Evolutionary conservation across 371 early-diverging fungal species (phyloP).

Genomic region (Mucor irregularis): DNA sequence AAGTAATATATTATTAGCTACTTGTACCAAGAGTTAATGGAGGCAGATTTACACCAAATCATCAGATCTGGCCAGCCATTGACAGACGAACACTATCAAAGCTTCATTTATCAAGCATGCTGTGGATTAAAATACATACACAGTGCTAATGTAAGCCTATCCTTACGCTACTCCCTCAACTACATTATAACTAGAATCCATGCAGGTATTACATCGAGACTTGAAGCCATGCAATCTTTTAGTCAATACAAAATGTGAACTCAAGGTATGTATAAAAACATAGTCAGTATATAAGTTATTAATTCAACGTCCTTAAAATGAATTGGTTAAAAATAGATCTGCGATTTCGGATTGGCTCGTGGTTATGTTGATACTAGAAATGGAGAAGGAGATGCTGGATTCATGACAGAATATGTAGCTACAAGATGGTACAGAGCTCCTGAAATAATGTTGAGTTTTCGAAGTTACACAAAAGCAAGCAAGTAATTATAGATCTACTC

Average conservation of each 20-base stretch:
- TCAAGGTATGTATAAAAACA: conserved; percentile 45
- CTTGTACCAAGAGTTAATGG: conserved; percentile 94
- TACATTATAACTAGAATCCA: background rate
- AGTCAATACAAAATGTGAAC: conserved; percentile 98
- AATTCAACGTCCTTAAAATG: background rate
- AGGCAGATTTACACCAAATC: conserved; percentile 98
- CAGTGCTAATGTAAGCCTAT: conserved; percentile 84
- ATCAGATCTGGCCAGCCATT: conserved; percentile 95
- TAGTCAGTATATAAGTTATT: background rate
- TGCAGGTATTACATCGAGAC: conserved; percentile 85
- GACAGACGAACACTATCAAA: conserved; percentile 97
- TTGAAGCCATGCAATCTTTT: conserved; percentile 96
- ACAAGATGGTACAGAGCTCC: conserved; percentile 99
- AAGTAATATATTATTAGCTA: conserved; percentile 59
- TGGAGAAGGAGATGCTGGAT: conserved; percentile 78
- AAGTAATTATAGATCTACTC: conserved; percentile 33
- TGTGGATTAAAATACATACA: conserved; percentile 98
- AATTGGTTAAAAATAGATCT: conserved; percentile 58
- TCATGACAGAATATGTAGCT: conserved; percentile 97
- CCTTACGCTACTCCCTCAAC: background rate
- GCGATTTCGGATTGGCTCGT: conserved; percentile 95
- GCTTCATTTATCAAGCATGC: conserved; percentile 97
- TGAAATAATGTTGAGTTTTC: conserved; percentile 95
- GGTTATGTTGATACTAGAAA: conserved; percentile 74
- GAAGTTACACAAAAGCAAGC: conserved; percentile 95